Percentiles rank a stretch among this genome's conserved stretches.
Conservation (phyloP, 257 asterid genomes). For the Oldenlandia corymbosa region DNA sequence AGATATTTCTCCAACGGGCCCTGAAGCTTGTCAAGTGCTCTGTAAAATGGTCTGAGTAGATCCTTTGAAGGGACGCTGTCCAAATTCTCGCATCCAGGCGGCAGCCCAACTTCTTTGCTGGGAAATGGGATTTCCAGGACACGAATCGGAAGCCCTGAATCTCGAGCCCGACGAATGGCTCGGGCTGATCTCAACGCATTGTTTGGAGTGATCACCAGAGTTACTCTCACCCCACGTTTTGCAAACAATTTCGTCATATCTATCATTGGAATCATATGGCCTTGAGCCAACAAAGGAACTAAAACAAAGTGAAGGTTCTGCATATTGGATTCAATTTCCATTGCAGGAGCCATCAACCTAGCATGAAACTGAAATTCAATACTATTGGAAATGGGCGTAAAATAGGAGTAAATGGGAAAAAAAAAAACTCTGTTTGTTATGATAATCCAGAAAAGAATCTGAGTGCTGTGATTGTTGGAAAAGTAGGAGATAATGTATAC, state of each 20-base stretch:
- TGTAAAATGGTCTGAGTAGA: slow-evolving; percentile 45
- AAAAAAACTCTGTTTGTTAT: too few relatives aligned
- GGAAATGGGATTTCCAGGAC: slow-evolving; percentile 59
- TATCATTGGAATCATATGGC: slow-evolving; percentile 56
- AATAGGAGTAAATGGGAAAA: too few relatives aligned
- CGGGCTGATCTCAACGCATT: slow-evolving; percentile 41
- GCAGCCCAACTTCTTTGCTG: slow-evolving; percentile 49
- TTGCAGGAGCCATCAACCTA: too few relatives aligned
- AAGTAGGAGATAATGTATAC: too few relatives aligned
- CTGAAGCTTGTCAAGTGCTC: slow-evolving; percentile 43
- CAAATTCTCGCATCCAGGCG: slow-evolving; percentile 63
- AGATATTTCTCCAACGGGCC: slow-evolving; percentile 40
- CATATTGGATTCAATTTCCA: slow-evolving; percentile 2
- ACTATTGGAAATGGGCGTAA: neutral
- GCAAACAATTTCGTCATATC: slow-evolving; percentile 46
- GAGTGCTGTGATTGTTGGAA: too few relatives aligned
- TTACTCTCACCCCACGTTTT: slow-evolving; percentile 39
- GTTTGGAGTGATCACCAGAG: slow-evolving; percentile 55
- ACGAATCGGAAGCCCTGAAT: slow-evolving; percentile 33
- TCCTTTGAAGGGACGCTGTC: slow-evolving; percentile 59
- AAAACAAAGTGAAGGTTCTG: slow-evolving; percentile 30
- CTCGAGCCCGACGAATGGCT: slow-evolving; percentile 36
- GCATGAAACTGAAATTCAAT: neutral
- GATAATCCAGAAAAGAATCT: too few relatives aligned
- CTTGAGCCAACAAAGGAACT: slow-evolving; percentile 34